phyloP scores from a whole-genome alignment of 805 yeast species.

The Ogataea sp. region DNA sequence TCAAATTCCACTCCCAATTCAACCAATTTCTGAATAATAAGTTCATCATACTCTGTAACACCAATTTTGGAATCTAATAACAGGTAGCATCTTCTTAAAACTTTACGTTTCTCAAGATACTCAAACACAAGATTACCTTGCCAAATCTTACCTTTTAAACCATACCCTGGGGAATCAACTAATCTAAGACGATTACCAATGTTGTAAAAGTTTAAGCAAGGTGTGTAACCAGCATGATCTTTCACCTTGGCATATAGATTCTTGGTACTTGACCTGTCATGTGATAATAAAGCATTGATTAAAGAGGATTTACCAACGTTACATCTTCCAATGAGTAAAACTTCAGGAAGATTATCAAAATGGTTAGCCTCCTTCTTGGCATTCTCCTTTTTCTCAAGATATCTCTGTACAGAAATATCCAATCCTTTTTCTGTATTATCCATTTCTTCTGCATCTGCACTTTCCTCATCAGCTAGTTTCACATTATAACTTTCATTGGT shows the following conservation, averaged over 20 bases:
- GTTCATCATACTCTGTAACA: conserved; percentile 45
- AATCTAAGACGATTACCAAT: conserved; percentile 55
- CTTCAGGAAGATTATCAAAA: conserved; percentile 52
- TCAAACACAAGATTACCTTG: conserved; percentile 68
- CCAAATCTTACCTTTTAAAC: conserved; percentile 49
- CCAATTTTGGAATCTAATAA: conserved; percentile 57
- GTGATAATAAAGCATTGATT: conserved; percentile 50
- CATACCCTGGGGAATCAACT: conserved; percentile 90
- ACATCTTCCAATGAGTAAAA: conserved; percentile 70
- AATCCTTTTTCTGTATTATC: not conserved
- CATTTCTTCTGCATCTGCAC: conserved; percentile 2
- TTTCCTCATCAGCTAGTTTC: conserved; percentile 1
- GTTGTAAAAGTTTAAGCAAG: conserved; percentile 64
- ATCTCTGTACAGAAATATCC: conserved; percentile 16
- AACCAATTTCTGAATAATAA: conserved; percentile 41
- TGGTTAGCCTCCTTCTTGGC: conserved; percentile 1
- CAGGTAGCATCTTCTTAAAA: conserved; percentile 50
- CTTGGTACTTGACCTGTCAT: conserved; percentile 11
- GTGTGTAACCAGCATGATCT: conserved; percentile 34
- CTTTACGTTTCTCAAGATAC: conserved; percentile 48
- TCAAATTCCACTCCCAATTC: conserved; percentile 61
- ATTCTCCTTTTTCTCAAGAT: conserved; percentile 14
- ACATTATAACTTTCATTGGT: not conserved
- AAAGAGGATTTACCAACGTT: conserved; percentile 84
- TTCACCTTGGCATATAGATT: conserved; percentile 36